A percentile compares a stretch with the other conserved stretches of the same genome.
Evolutionary conservation across 495 filamentous ascomycete genomes (phyloP).

Genomic region (Neurospora discreta): DNA sequence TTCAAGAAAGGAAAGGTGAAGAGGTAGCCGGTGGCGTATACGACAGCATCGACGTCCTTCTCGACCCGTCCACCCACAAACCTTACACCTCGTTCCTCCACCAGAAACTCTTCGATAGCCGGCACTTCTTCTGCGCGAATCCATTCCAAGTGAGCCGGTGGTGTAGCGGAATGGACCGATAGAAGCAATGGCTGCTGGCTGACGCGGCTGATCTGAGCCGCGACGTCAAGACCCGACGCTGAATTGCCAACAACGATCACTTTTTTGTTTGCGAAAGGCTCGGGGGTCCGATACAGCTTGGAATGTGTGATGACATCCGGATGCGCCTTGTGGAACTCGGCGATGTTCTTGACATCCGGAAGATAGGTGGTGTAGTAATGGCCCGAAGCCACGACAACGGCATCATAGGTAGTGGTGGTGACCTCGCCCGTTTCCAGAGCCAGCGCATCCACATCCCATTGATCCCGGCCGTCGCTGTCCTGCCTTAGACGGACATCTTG

Average conservation of each 20-base stretch:
- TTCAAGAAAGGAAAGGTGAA: slow-evolving; percentile 61
- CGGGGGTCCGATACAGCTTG: slow-evolving; percentile 60
- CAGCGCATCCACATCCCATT: slow-evolving; percentile 40
- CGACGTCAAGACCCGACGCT: slow-evolving; percentile 73
- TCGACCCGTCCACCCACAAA: slow-evolving; percentile 38
- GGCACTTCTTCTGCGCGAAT: slow-evolving; percentile 27
- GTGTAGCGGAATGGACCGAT: slow-evolving; percentile 27
- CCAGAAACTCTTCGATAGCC: slow-evolving; percentile 30
- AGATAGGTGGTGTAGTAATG: slow-evolving; percentile 67
- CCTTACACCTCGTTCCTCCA: slow-evolving; percentile 23
- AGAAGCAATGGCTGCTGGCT: slow-evolving; percentile 31
- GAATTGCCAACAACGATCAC: slow-evolving; percentile 66
- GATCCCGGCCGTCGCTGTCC: slow-evolving; percentile 19
- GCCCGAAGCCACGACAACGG: slow-evolving; percentile 73
- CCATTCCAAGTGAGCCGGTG: slow-evolving; percentile 18
- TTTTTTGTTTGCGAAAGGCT: slow-evolving; percentile 41
- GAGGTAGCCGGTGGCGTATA: slow-evolving; percentile 70
- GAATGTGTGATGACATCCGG: slow-evolving; percentile 66
- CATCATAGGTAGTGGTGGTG: slow-evolving; percentile 52
- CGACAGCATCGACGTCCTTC: slow-evolving; percentile 48
- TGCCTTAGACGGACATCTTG: slow-evolving; percentile 21
- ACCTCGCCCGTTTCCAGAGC: slow-evolving; percentile 30
- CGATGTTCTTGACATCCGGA: slow-evolving; percentile 38
- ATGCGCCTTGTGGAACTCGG: slow-evolving; percentile 43
- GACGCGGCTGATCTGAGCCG: slow-evolving; percentile 53